Base-by-base conservation (phyloP, 169 alveolate genomes). In the Plasmodium ovale region DNA sequence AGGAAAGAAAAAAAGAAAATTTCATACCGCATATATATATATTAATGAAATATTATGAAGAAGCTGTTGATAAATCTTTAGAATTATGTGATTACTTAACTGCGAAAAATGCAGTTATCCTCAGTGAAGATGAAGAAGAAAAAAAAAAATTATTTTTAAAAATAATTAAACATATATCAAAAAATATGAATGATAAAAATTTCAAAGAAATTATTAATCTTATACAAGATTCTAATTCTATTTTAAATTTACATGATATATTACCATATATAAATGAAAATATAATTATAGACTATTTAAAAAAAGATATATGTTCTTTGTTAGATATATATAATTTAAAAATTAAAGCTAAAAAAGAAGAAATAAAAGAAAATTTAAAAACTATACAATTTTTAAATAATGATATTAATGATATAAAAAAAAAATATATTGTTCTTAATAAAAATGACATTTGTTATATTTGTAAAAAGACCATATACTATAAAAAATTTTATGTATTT, bases 111-210 rank as follows among this genome's bases (percentile, higher is more conserved):
- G 91, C 91, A 33, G 91, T 85, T 2, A 37, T 85, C 21, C 14
- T 85, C 16, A 44, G 82, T 60, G 87, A 85, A 49, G 91, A 85
- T 69, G 91, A 85, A 54, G 91, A 85, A 85, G 91, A 85, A 58
- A 85, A 85, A 69, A 85, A 85, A 85, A 85, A 85, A 85, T 69
- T 85, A 69, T 85, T 85, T 69, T 54, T 85, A 10, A 85, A 85
- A 69, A 85, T 85, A 68, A 64, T 69, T 14, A 85, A 85, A 47
- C 82, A 70, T 60, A 69, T 85, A 21, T 85, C 91, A 35, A 69
- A 69, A 69, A 64, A 85, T 85, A 37, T 85, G 31, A 85, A 85
- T 69, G 73, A 85, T 68, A 16, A 85, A 56, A 85, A 85, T 23
- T 51, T 85, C 33, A 85, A 85, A 69, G 91, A 85, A 85, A 85